Evolutionary conservation across 1,139 yeast species (phyloP), one percentile per base, ranked within the genome.

Genomic region (Protomyces gravidus): DNA sequence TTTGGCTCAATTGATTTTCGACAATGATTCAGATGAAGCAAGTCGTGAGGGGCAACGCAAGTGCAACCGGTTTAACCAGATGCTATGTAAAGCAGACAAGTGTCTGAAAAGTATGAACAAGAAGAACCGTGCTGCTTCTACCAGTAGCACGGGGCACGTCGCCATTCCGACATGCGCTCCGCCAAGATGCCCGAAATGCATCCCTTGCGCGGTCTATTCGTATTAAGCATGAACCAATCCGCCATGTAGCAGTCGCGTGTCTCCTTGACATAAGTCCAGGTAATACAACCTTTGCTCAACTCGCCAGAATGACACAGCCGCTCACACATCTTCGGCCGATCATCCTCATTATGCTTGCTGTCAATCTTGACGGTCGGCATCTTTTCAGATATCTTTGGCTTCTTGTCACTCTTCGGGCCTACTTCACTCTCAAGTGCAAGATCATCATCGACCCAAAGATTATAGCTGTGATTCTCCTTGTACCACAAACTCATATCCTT

Each of bases 271-370:
- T 45, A 52, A 11, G 57, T 42, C 57, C 57, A 52, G 45, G 57
- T 48, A 17, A 52, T 28, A 26, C 57, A 52, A 33, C 46, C 57
- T 13, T 39, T 42, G 26, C 57, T 42, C 50, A 52, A 45, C 30
- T 52, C 50, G 23, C 46, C 47, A 45, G 50, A 52, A 19, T 45
- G 30, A 11, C 27, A 26, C n/a, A 23, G 9, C 9, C 23, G 25
- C 17, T 23, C 30, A 6, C 30, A 25, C 25, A 25, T 11, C 13
- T 21, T n/a, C 2, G 30, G 30, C 3, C 47, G 47, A 2, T 45
- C 30, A 4, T 45, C 15, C 27, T 45, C 47, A 7, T 15, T n/a
- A 13, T 26, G 30, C 17, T 23, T 45, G 28, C 42, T 13, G 17
- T 52, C 28, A 32, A 36, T 39, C 27, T 30, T 32, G 39, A 45